Base-by-base conservation (phyloP, 257 asterid species). In the Dorcoceras hygrometricum region DNA sequence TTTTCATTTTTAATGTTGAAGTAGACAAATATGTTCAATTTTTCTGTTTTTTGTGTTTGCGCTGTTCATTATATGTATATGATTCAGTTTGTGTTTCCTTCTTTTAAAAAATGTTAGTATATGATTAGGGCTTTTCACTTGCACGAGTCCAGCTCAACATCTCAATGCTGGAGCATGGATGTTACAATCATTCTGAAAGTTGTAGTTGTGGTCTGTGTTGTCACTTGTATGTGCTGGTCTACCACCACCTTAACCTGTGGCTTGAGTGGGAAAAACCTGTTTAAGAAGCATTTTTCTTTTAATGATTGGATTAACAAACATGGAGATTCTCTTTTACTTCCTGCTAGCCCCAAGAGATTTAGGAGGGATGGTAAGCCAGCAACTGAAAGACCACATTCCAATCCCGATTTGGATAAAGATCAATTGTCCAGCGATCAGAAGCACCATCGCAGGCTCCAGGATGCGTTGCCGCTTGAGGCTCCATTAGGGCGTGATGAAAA, bases 321-420 rank as follows among this genome's bases (percentile, higher is more conserved):
- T 70, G 77, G 28, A 36, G 23, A 43, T 68, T 77, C 53, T 68
- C 26, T 3, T 65, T 66, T 70, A 54, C 10, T 51, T 78, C 36
- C 62, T 73, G 43, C 39, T 73, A 92, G 99, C 83, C 97, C 95
- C 36, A 93, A 90, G 87, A 86, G 95, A 83, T 88, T 81, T 62
- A 79, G 95, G 79, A 80, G 88, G 68, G 96, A 90, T 77, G 92
- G 82, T 63, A 86, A 83, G 78, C 81, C 76, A 29, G 88, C 77
- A 73, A 78, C 76, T 59, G 97, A 87, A 71, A 83, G 84, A 65
- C 76, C 68, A n/a, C 57, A 72, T 26, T 55, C 70, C 9, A 48
- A 61, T 58, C 24, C 65, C 29, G 72, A 76, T 51, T 48, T 74
- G 73, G 86, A 77, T 19, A 76, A 72, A 74, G 84, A 78, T 54